A percentile compares a stretch with the other conserved stretches of the same genome.
Evolutionary conservation across 345 rosid genomes (phyloP).

Genomic region (Ceriops decandra): DNA sequence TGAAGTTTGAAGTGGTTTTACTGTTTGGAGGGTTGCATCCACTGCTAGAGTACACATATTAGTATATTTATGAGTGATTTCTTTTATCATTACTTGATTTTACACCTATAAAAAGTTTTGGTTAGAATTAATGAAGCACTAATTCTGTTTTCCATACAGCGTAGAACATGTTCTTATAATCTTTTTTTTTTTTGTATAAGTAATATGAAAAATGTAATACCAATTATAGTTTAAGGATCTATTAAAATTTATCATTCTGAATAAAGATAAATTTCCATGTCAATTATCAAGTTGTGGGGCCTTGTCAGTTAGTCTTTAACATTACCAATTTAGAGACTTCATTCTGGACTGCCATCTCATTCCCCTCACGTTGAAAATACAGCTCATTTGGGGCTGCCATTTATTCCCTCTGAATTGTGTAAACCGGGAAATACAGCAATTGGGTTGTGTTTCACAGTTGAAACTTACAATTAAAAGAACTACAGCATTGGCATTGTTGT

Average conservation of each 20-base stretch:
- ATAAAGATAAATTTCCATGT: neutral
- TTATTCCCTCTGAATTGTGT: neutral
- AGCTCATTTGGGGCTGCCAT: neutral
- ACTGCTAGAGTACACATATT: neutral
- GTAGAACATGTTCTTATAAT: no score
- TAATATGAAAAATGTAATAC: neutral
- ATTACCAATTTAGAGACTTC: neutral
- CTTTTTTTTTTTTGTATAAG: no score
- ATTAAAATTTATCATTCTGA: neutral
- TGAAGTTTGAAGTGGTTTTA: constrained; percentile 3
- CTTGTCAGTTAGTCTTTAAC: neutral
- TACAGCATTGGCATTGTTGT: neutral
- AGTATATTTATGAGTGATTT: no score
- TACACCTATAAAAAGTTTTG: no score
- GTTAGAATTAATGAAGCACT: no score
- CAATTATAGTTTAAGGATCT: neutral
- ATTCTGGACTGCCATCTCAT: neutral
- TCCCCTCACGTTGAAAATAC: constrained; percentile 1
- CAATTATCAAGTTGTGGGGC: neutral
- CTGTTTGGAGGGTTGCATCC: no score
- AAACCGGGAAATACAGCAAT: neutral
- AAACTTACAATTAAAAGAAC: neutral
- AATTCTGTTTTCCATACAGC: no score
- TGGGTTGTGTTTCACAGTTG: neutral
- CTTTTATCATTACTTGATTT: no score